Conservation (phyloP, 2,329 filamentous ascomycete genomes). For the Ophiosphaerella herpotricha region DNA sequence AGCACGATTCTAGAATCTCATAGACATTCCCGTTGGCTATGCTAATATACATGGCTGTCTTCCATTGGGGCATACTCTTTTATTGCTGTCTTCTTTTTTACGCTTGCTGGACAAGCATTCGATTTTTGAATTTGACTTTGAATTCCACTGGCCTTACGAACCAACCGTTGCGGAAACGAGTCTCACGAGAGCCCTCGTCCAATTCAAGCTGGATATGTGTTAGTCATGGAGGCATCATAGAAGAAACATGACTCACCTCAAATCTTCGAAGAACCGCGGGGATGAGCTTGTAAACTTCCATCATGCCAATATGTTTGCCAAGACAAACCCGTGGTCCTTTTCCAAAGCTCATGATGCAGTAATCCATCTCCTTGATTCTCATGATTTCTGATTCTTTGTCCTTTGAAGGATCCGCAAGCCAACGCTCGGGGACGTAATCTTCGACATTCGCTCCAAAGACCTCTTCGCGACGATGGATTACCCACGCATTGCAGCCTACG, state of each 20-base stretch:
- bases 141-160: too few species aligned
- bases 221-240: too few species aligned
- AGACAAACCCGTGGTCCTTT: constrained; percentile 1
- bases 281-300: constrained; percentile 1
- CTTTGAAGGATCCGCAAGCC: constrained; percentile 5
- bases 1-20: too few species aligned
- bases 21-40: too few species aligned
- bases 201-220: too few species aligned
- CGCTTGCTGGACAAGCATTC: too few species aligned
- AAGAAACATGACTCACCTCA: not conserved
- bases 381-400: not conserved
- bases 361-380: constrained; percentile 1
- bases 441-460: constrained; percentile 11
- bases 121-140: too few species aligned
- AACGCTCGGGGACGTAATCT: constrained; percentile 11
- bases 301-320: constrained; percentile 2
- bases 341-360: constrained; percentile 2
- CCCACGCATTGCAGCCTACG: constrained; percentile 11
- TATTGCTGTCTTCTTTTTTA: too few species aligned
- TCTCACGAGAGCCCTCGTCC: too few species aligned
- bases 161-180: too few species aligned
- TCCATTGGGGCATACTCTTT: too few species aligned
- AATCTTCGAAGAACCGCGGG: constrained; percentile 1
- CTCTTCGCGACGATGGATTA: constrained; percentile 8
- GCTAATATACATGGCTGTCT: too few species aligned